A percentile compares a stretch with the other conserved stretches of the same genome.
Conservation (phyloP, 2,329 filamentous ascomycete species). For the Fonsecaea pugnacius region DNA sequence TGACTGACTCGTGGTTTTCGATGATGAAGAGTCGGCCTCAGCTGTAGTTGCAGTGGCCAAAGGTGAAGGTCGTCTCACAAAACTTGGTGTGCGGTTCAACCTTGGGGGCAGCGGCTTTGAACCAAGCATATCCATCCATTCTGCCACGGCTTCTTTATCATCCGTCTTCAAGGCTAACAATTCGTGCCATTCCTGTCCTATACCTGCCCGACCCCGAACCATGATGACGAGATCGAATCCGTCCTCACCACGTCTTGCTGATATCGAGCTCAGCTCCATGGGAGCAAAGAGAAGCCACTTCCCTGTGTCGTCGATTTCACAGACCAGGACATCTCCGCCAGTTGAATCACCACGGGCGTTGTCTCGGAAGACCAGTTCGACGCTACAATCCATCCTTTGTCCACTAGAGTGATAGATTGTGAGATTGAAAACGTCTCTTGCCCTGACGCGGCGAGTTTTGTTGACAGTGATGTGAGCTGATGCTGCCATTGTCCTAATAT, state of each 20-base stretch:
- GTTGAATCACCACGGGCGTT: conserved; percentile 67
- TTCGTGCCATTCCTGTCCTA: conserved; percentile 76
- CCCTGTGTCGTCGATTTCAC: conserved; percentile 78
- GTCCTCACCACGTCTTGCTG: conserved; percentile 76
- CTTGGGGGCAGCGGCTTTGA: conserved; percentile 65
- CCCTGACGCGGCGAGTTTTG: conserved; percentile 77
- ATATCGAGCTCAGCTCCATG: conserved; percentile 72
- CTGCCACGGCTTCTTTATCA: conserved; percentile 74
- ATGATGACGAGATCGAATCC: conserved; percentile 79
- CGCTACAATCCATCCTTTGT: conserved; percentile 83
- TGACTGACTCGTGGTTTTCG: conserved; percentile 1
- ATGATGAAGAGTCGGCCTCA: background rate
- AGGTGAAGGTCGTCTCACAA: conserved; percentile 47
- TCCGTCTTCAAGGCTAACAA: conserved; percentile 76
- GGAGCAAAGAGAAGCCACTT: conserved; percentile 92
- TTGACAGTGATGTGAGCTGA: conserved; percentile 74
- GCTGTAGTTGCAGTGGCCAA: conserved; percentile 33
- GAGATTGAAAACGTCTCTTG: conserved; percentile 87
- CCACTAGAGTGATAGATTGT: conserved; percentile 86
- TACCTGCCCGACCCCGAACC: conserved; percentile 72
- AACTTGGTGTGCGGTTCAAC: conserved; percentile 59
- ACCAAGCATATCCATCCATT: conserved; percentile 90
- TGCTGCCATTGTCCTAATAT: conserved; percentile 75
- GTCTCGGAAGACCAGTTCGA: conserved; percentile 85
- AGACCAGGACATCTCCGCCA: conserved; percentile 83